These are phyloP conservation scores for Boletus mariae DNA, from an alignment of 1,284 basidiomycete genomes.

Conservation along the genomic window DNA sequence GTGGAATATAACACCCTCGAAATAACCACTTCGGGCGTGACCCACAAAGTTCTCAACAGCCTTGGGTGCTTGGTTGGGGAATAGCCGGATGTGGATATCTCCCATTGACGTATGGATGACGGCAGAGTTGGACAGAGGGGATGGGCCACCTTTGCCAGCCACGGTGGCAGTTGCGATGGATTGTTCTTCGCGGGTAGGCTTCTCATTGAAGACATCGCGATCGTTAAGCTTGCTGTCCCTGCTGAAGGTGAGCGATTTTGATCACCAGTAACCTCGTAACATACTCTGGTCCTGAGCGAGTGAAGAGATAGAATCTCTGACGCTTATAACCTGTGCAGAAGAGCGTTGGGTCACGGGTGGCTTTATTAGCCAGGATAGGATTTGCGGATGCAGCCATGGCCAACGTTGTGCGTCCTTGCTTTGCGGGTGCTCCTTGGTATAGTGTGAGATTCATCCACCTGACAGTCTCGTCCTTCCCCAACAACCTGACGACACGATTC, in stretches of 20 bases:
- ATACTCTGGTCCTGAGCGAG: constrained; percentile 86
- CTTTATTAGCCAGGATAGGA: constrained; percentile 85
- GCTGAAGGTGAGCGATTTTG: constrained; percentile 4
- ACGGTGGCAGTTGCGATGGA: constrained; percentile 74
- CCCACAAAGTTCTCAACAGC: constrained; percentile 98
- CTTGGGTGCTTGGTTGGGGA: constrained; percentile 89
- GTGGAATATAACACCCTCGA: constrained; percentile 94
- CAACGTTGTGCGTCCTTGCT: constrained; percentile 80
- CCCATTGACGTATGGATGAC: constrained; percentile 95
- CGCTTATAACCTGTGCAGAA: constrained; percentile 94
- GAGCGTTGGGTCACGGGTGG: constrained; percentile 84
- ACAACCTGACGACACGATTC: constrained; percentile 84
- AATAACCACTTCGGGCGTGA: constrained; percentile 89
- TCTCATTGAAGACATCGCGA: constrained; percentile 98
- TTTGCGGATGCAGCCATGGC: constrained; percentile 96
- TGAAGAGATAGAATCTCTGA: constrained; percentile 96
- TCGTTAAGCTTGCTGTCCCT: constrained; percentile 87
- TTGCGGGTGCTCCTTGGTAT: constrained; percentile 92
- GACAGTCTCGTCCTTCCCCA: constrained; percentile 94
- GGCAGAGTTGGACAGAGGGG: constrained; percentile 69
- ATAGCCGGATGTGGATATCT: constrained; percentile 89
- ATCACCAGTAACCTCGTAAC: constrained; percentile 28
- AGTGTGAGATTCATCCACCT: constrained; percentile 87
- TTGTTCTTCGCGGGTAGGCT: constrained; percentile 94
- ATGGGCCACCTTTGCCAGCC: constrained; percentile 50